Conservation (phyloP, 306 rosid genomes). For the Canavalia gladiata region DNA sequence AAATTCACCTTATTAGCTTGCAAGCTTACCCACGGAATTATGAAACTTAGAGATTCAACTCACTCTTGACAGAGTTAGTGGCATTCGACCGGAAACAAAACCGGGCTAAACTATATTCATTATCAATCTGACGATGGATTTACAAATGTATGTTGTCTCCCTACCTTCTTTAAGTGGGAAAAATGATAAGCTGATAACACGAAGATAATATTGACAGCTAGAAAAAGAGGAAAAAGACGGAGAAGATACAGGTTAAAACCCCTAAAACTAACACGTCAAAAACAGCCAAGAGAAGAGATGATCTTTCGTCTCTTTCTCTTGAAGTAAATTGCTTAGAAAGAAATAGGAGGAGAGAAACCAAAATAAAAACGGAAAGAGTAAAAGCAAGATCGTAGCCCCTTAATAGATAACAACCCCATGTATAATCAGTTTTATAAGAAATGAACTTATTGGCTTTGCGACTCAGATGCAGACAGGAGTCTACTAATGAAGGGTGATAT, state of each 20-base stretch:
- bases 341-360: constrained; percentile 2
- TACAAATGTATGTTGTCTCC: constrained; percentile 53
- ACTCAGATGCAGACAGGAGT: constrained; percentile 59
- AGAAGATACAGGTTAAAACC: constrained; percentile 57
- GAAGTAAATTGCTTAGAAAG: constrained; percentile 47
- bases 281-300: constrained; percentile 62
- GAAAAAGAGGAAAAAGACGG: background rate
- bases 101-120: constrained; percentile 30
- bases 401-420: constrained; percentile 49
- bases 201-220: constrained; percentile 30
- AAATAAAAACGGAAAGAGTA: background rate
- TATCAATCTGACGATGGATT: constrained; percentile 41
- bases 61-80: background rate
- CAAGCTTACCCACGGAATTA: background rate
- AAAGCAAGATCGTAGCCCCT: constrained; percentile 16
- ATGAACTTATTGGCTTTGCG: constrained; percentile 56
- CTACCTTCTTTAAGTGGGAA: constrained; percentile 50
- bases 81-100: constrained; percentile 14
- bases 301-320: constrained; percentile 55
- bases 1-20: background rate
- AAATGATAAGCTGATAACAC: constrained; percentile 38
- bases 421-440: constrained; percentile 48
- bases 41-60: background rate
- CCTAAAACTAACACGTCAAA: constrained; percentile 64
- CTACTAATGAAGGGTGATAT: constrained; percentile 79